A percentile compares a stretch with the other conserved stretches of the same genome.
Evolutionary conservation across 176 grass and related monocot species (phyloP).

Genomic region (Lolium perenne): DNA sequence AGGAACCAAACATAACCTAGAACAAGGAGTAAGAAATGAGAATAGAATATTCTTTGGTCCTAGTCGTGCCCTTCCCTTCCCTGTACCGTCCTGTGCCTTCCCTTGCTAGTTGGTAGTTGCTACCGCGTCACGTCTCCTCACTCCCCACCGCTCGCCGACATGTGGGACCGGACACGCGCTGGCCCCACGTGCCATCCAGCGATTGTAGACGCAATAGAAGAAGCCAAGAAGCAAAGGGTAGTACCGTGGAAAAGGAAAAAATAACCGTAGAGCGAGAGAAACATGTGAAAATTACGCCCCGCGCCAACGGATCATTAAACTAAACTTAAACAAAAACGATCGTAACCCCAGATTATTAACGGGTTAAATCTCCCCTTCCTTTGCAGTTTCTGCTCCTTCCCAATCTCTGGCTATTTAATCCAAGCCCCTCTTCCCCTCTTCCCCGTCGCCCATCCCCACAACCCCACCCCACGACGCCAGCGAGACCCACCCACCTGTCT

Average conservation of each 20-base stretch:
- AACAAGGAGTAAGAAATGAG: neutral
- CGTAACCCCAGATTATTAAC: neutral
- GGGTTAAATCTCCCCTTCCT: neutral
- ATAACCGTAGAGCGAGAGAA: neutral
- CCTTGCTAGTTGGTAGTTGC: no score
- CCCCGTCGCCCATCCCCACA: neutral
- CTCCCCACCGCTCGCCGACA: neutral
- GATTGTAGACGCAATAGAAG: neutral
- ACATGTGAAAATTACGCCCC: neutral
- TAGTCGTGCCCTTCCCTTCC: neutral
- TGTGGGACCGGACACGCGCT: neutral
- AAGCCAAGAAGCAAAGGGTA: no score
- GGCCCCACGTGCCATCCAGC: neutral
- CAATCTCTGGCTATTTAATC: neutral
- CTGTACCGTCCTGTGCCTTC: neutral
- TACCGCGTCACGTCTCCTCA: neutral
- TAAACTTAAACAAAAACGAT: neutral
- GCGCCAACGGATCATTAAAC: neutral
- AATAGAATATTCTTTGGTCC: neutral
- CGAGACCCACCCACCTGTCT: constrained; percentile 20
- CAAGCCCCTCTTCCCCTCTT: neutral
- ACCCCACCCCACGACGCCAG: neutral
- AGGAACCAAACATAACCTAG: neutral
- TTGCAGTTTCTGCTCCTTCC: neutral
- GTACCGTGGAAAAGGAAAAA: neutral